Base-by-base conservation (phyloP, 1,139 yeast species). In the Sugiyamaella neomexicana region DNA sequence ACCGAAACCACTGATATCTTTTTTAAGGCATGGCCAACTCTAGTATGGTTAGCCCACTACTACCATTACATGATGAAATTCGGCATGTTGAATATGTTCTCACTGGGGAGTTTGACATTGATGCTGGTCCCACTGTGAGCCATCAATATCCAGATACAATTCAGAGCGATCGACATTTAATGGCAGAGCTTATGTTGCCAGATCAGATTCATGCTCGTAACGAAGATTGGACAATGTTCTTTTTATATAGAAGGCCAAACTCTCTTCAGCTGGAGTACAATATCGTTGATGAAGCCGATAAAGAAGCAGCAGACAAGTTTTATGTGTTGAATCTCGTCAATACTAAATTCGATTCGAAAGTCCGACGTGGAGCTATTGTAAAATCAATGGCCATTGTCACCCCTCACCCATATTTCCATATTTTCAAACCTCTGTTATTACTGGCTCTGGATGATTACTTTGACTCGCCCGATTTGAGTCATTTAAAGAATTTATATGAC, bases 111-210 rank as follows among this genome's bases (percentile, higher is more conserved):
- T 83, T 83, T 66, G 86, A 83, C 63, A 77, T 82, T 50, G 86
- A 82, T 62, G 77, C 79, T 59, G 88, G 88, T 1, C 86, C 87
- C 1, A 72, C 77, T 4, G 69, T 83, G 45, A 65, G 75, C 47
- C 78, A 76, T 63, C 83, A 79, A 61, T 80, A 77, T 62, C 88
- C 88, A 2, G 62, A 64, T 34, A 72, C 72, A 20, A 67, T 80
- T 13, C 80, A 81, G 1, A 82, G 83, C 5, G 75, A 77, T 57
- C 59, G 62, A 44, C 62, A 60, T 47, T 51, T 64, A 25, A 63
- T 66, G 63, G 85, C 86, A 0, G 87, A 83, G 65, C 72, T 83
- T 48, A 80, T 83, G 83, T 70, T 83, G 42, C 88, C 88, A 0
- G 88, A 83, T 63, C 86, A 82, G 65, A 80, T 81, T 46, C 87